A percentile compares a stretch with the other conserved stretches of the same genome.
Evolutionary conservation across 345 rosid species (phyloP).

Genomic region (Euphorbia peplus): DNA sequence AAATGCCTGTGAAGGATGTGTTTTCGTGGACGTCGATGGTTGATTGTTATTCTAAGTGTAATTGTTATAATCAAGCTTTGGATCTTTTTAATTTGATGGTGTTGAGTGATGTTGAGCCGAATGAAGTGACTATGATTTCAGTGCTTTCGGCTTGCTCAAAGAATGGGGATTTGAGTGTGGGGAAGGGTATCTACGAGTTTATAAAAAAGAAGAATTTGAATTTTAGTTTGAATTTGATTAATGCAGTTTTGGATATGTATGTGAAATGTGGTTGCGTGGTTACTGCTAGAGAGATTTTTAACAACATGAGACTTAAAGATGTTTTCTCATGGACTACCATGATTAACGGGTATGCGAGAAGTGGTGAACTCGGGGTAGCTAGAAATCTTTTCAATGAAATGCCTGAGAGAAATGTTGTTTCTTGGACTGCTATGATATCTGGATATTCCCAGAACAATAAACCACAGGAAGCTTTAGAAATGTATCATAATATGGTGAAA

Average conservation of each 20-base stretch:
- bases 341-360: slow-evolving; percentile 42
- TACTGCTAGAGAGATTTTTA: slow-evolving; percentile 30
- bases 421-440: slow-evolving; percentile 49
- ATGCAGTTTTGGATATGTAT: slow-evolving; percentile 39
- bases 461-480: slow-evolving; percentile 37
- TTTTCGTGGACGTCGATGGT: slow-evolving; percentile 48
- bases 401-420: slow-evolving; percentile 42
- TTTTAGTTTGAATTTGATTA: slow-evolving; percentile 24
- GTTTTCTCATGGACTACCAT: slow-evolving; percentile 51
- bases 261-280: slow-evolving; percentile 39
- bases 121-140: slow-evolving; percentile 37
- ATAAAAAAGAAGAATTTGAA: slow-evolving; percentile 19
- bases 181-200: slow-evolving; percentile 27
- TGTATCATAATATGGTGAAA: slow-evolving; percentile 32
- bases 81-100: slow-evolving; percentile 35
- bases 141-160: slow-evolving; percentile 39
- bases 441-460: slow-evolving; percentile 39
- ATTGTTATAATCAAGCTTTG: slow-evolving; percentile 26
- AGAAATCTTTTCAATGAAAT: slow-evolving; percentile 36
- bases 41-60: slow-evolving; percentile 27
- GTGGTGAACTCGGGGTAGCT: slow-evolving; percentile 29
- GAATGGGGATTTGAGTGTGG: slow-evolving; percentile 29
- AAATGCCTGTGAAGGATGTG: slow-evolving; percentile 32
- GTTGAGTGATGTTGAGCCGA: slow-evolving; percentile 31
- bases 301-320: slow-evolving; percentile 30